These are phyloP conservation scores for Microstegium vimineum DNA, from an alignment of 176 grass and related monocot species.

Conservation along the genomic window DNA sequence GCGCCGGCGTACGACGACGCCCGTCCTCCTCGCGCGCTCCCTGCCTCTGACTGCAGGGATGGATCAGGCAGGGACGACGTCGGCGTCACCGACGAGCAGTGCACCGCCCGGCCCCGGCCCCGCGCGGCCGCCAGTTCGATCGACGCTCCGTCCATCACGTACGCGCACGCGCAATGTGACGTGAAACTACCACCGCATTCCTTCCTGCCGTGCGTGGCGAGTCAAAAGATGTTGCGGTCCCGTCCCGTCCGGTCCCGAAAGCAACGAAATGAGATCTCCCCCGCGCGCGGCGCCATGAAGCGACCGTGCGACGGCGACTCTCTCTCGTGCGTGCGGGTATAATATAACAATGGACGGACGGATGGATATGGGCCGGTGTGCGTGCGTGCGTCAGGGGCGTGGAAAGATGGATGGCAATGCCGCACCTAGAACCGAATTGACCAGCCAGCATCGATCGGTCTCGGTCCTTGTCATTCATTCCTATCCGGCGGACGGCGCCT, in stretches of 20 bases:
- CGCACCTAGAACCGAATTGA: constrained; percentile 2
- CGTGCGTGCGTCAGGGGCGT: not conserved
- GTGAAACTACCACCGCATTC: too few relatives aligned
- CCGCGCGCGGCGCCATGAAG: constrained; percentile 7
- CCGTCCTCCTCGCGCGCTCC: not conserved
- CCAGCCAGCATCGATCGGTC: not conserved
- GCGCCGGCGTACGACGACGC: not conserved
- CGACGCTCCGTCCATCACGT: not conserved
- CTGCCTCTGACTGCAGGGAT: too few relatives aligned
- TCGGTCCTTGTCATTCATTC: not conserved
- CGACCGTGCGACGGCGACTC: not conserved
- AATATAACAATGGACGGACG: not conserved
- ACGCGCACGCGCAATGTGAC: not conserved
- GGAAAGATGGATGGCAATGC: not conserved
- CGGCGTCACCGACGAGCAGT: constrained; percentile 18
- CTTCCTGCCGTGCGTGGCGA: too few relatives aligned
- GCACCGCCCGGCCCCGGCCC: not conserved
- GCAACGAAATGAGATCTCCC: too few relatives aligned
- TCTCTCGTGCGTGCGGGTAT: too few relatives aligned
- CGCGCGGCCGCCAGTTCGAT: not conserved
- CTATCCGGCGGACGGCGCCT: not conserved
- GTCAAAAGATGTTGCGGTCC: too few relatives aligned
- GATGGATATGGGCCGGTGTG: too few relatives aligned
- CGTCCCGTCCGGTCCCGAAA: too few relatives aligned
- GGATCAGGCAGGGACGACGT: not conserved